phyloP scores from a whole-genome alignment of 345 rosid genomes.

The Limnanthes douglasii region DNA sequence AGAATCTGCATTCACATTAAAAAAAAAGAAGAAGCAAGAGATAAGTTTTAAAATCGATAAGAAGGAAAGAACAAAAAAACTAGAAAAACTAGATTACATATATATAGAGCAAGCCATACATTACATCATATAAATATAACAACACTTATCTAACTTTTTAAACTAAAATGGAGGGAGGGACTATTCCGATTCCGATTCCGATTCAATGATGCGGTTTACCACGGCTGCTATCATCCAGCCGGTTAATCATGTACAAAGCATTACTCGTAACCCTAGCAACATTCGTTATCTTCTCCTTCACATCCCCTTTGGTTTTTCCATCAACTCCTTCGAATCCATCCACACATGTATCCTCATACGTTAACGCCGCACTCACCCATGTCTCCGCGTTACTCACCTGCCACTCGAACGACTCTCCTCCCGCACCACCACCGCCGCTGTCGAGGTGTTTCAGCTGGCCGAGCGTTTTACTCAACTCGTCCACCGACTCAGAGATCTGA shows the following conservation, averaged over 20 bases:
- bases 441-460: conserved; percentile 38
- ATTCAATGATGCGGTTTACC: too few species aligned
- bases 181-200: too few species aligned
- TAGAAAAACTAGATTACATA: too few species aligned
- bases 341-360: conserved; percentile 77
- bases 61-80: too few species aligned
- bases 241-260: conserved; percentile 69
- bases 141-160: too few species aligned
- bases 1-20: too few species aligned
- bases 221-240: conserved; percentile 24
- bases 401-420: conserved; percentile 34
- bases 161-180: too few species aligned
- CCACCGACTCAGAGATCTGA: conserved; percentile 53
- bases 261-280: conserved; percentile 73
- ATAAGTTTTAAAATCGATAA: too few species aligned
- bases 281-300: conserved; percentile 32
- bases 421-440: conserved; percentile 5
- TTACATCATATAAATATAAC: too few species aligned
- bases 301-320: conserved; percentile 25
- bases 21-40: too few species aligned
- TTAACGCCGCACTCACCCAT: conserved; percentile 79
- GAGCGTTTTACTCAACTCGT: conserved; percentile 41
- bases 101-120: too few species aligned
- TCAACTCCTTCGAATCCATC: conserved; percentile 51
- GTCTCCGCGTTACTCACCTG: conserved; percentile 74